Evolutionary conservation across 2,329 filamentous ascomycete genomes (phyloP), one percentile per base, ranked within the genome.

Genomic region (Aureobasidium musti): DNA sequence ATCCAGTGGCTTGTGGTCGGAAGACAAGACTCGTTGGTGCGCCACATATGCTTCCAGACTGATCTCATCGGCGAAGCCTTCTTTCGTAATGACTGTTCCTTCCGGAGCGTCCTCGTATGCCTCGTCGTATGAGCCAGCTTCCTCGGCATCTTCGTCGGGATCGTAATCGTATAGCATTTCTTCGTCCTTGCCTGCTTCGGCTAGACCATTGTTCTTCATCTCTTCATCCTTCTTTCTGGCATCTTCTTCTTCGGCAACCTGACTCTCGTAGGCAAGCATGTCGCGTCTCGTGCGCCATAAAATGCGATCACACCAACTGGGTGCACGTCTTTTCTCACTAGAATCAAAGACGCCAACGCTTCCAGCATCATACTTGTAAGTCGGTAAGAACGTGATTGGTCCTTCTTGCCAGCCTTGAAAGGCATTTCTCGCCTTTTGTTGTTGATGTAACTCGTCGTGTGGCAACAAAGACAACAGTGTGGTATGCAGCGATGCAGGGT

Each of bases 361-460:
- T n/a, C 95, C 95, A 33, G 97, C 83, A 73, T 99, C 96, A 72
- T 99, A 99, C 77, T 99, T 99, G 78, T 99, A 99, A 0, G 95
- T 96, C 1, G 95, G 95, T 19, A 98, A 77, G 73, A 99, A 99
- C 1, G 86, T 86, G 66, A 99, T 93, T 0, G 87, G 83, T 0
- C 93, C 95, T 81, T 99, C 95, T 60, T 85, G 84, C 93, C 95
- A 99, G 1, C 93, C 94, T 68, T 96, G 87, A 69, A 99, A 96
- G 0, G 88, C 87, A 74, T 90, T 95, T n/a, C 87, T 85, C 45
- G 86, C 80, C 70, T 84, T 87, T 71, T 96, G 92, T 67, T 91
- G 86, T 66, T 87, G 84, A 5, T 82, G 84, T 5, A 99, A 83
- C 76, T 99, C 93, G 72, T 99, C 95, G 73, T 98, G 94, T 0